A percentile compares a stretch with the other conserved stretches of the same genome.
Conservation (phyloP, 208 protist species). For the Trypanosoma scelopori region DNA sequence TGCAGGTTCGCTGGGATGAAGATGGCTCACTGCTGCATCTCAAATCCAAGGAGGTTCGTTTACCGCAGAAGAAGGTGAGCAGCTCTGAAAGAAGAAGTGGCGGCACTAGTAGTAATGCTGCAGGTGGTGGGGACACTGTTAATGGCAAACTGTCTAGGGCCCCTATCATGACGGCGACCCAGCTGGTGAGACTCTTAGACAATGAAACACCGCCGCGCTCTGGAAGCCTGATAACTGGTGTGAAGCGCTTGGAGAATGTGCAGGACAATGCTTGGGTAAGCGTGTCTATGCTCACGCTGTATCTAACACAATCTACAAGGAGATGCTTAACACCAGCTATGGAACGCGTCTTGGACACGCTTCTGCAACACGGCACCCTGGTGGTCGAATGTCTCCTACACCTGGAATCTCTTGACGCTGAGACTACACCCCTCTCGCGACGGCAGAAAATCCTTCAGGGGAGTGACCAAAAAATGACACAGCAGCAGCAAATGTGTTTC, state of each 20-base stretch:
- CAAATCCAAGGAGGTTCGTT: slow-evolving; percentile 49
- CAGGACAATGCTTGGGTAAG: background rate
- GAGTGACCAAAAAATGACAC: background rate
- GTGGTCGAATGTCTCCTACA: slow-evolving; percentile 7
- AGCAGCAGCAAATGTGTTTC: background rate
- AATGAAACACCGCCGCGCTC: slow-evolving; percentile 4
- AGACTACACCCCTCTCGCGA: background rate
- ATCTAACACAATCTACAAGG: background rate
- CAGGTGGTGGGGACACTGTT: too few relatives aligned
- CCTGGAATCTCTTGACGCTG: background rate
- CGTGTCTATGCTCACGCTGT: background rate
- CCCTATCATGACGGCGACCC: slow-evolving; percentile 21
- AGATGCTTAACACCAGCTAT: background rate
- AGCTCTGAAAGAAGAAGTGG: background rate
- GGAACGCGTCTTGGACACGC: background rate
- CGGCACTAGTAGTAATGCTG: too few relatives aligned
- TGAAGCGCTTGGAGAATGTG: background rate
- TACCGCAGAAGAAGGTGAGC: background rate
- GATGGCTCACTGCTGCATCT: slow-evolving; percentile 62
- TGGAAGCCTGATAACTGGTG: too few relatives aligned
- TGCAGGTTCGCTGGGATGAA: slow-evolving; percentile 64
- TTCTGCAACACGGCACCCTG: background rate
- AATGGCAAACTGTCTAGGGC: background rate
- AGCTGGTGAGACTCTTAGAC: too few relatives aligned
- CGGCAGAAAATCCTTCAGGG: background rate